These are phyloP conservation scores for Deinandra increscens DNA, from an alignment of 129 eudicot species.

Conservation along the genomic window DNA sequence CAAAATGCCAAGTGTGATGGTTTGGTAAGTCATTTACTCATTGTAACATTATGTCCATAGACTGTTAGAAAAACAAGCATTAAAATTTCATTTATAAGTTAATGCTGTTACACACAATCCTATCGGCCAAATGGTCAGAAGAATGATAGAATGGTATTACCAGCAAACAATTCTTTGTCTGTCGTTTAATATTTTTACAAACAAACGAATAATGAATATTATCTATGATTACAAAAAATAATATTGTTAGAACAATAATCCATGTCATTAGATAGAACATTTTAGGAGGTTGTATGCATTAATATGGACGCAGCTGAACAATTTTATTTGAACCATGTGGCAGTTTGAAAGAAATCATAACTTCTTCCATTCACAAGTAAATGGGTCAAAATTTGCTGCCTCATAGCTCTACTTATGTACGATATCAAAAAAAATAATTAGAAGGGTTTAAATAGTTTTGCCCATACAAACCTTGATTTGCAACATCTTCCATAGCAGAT, in stretches of 20 bases:
- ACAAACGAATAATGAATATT: not conserved
- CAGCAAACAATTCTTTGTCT: not conserved
- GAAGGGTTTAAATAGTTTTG: not conserved
- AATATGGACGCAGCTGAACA: not conserved
- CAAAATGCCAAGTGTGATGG: no score
- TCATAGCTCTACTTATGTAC: not conserved
- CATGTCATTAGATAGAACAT: not conserved
- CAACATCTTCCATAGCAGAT: constrained; percentile 58
- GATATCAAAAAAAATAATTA: not conserved
- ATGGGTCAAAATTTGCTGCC: not conserved
- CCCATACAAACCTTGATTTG: constrained; percentile 49
- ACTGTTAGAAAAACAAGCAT: no score
- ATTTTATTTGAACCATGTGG: not conserved
- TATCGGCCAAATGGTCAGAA: no score
- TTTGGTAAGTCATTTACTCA: no score
- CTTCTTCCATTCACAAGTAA: not conserved
- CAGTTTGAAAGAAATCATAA: not conserved
- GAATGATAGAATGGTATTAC: not conserved
- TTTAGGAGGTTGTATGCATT: not conserved
- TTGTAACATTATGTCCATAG: no score
- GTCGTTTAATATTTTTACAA: not conserved
- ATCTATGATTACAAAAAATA: not conserved
- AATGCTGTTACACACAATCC: no score
- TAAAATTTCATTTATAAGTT: no score
- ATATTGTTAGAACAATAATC: not conserved